Percentiles rank a stretch among this genome's conserved stretches.
These are phyloP conservation scores for Heritiera fomes DNA, from an alignment of 345 rosid genomes.

Conservation along the genomic window DNA sequence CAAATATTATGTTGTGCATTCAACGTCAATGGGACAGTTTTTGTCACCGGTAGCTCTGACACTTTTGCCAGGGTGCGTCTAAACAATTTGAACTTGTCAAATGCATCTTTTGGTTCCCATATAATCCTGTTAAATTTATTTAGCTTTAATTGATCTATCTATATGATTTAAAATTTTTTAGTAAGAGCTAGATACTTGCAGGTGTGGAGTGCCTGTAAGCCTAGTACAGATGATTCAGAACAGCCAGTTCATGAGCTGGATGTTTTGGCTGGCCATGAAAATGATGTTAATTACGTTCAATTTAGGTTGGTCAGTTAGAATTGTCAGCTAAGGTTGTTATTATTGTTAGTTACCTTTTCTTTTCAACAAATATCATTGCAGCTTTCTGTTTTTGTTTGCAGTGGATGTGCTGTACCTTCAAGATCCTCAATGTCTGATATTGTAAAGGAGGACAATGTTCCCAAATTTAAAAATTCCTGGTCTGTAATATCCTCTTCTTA, in stretches of 20 bases:
- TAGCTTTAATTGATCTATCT: slow-evolving; percentile 21
- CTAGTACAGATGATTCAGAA: slow-evolving; percentile 57
- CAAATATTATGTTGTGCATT: slow-evolving; percentile 92
- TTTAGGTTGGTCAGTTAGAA: slow-evolving; percentile 60
- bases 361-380: slow-evolving; percentile 8
- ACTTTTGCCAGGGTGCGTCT: slow-evolving; percentile 88
- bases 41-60: slow-evolving; percentile 99
- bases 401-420: slow-evolving; percentile 90
- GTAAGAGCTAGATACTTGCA: slow-evolving; percentile 40
- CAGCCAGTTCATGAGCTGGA: slow-evolving; percentile 93
- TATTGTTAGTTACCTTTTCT: slow-evolving; percentile 10
- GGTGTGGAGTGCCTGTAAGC: slow-evolving; percentile 95
- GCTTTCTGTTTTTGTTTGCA: slow-evolving; percentile 41
- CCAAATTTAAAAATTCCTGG: slow-evolving; percentile 94
- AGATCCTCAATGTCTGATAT: slow-evolving; percentile 68
- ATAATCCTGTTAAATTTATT: slow-evolving; percentile 10
- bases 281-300: slow-evolving; percentile 97
- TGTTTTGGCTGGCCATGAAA: slow-evolving; percentile 88
- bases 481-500: slow-evolving; percentile 31
- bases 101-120: slow-evolving; percentile 11
- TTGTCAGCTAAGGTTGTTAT: neutral
- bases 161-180: slow-evolving; percentile 27
- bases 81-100: slow-evolving; percentile 31
- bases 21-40: slow-evolving; percentile 96
- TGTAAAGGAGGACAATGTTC: slow-evolving; percentile 81